A percentile compares a stretch with the other conserved stretches of the same genome.
These are phyloP conservation scores for Maudiozyma humilis DNA, from an alignment of 1,139 yeast species.

Conservation along the genomic window DNA sequence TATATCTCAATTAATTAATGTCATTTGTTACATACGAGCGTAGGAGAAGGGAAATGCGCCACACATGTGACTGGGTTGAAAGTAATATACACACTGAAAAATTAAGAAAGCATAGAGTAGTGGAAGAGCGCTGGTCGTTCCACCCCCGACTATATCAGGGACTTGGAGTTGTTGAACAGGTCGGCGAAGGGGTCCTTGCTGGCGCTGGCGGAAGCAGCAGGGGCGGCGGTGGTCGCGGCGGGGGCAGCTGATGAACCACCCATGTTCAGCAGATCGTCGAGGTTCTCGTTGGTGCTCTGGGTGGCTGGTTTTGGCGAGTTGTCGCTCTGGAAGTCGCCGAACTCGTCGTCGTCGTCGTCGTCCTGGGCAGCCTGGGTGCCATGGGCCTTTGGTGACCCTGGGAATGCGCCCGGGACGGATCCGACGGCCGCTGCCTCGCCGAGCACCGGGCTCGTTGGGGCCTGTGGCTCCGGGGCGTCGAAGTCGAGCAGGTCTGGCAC, in stretches of 20 bases:
- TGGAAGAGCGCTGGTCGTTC: too few relatives aligned
- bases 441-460: neutral
- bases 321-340: slow-evolving; percentile 33
- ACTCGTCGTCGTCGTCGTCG: slow-evolving; percentile 30
- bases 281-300: slow-evolving; percentile 2
- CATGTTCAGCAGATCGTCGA: slow-evolving; percentile 6
- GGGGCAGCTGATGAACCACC: slow-evolving; percentile 5
- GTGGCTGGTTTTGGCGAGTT: slow-evolving; percentile 5
- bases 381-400: neutral
- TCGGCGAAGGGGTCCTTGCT: slow-evolving; percentile 29
- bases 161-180: slow-evolving; percentile 28
- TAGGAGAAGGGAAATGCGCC: too few relatives aligned
- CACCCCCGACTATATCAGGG: slow-evolving; percentile 19
- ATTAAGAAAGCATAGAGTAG: too few relatives aligned
- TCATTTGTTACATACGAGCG: too few relatives aligned
- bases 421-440: neutral
- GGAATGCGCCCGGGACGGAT: neutral
- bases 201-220: slow-evolving; percentile 4
- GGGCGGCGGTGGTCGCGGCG: slow-evolving; percentile 5
- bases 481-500: slow-evolving; percentile 19
- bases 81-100: too few relatives aligned
- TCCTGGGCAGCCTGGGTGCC: neutral
- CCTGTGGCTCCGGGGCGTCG: slow-evolving; percentile 8
- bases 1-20: too few relatives aligned
- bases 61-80: too few relatives aligned